phyloP scores from a whole-genome alignment of 1,284 basidiomycete genomes.

The Coniferiporia weirii region DNA sequence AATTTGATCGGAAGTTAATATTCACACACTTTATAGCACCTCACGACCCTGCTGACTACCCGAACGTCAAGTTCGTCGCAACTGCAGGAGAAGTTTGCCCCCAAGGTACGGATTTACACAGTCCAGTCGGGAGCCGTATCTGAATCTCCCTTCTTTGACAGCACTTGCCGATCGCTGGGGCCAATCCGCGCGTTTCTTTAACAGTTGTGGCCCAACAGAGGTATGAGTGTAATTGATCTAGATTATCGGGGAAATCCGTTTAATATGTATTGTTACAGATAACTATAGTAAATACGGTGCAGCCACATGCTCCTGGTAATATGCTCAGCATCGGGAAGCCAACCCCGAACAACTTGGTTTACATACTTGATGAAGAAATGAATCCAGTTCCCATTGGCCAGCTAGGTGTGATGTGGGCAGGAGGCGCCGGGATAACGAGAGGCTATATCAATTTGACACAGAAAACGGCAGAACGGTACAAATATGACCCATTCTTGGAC shows the following conservation, averaged over 20 bases:
- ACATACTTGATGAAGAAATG: constrained; percentile 48
- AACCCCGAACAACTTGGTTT: constrained; percentile 55
- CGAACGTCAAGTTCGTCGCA: constrained; percentile 50
- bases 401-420: constrained; percentile 55
- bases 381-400: constrained; percentile 47
- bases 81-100: constrained; percentile 61
- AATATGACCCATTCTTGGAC: constrained; percentile 43
- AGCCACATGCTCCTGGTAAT: constrained; percentile 39
- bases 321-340: constrained; percentile 49
- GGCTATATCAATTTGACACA: constrained; percentile 52
- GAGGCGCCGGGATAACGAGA: constrained; percentile 46
- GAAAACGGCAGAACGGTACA: constrained; percentile 49
- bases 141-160: constrained; percentile 20
- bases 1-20: constrained; percentile 1
- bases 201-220: constrained; percentile 47
- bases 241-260: not conserved
- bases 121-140: not conserved
- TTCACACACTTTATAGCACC: constrained; percentile 26
- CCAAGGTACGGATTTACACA: constrained; percentile 33
- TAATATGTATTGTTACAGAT: constrained; percentile 31
- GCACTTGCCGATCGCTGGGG: constrained; percentile 55
- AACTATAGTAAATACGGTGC: constrained; percentile 56
- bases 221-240: constrained; percentile 25
- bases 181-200: constrained; percentile 36
- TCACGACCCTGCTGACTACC: constrained; percentile 50